These are phyloP conservation scores for Acanthamoeba lenticulata DNA, from an alignment of 208 protist species.

Conservation along the genomic window DNA sequence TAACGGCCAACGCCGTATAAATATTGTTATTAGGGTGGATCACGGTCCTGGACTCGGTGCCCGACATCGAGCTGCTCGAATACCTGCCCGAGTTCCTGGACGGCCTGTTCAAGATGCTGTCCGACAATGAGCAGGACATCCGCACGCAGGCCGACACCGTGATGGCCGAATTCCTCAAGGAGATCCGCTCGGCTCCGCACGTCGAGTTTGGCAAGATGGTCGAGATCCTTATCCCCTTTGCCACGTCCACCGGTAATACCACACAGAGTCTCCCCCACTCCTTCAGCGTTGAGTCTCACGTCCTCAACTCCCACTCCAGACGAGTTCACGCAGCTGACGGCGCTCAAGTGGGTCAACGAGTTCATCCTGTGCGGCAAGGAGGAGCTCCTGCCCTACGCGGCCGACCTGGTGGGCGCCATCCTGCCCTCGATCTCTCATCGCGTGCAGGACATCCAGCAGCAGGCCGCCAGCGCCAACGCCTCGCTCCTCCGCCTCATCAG, in stretches of 20 bases:
- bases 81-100: constrained; percentile 87
- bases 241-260: background rate
- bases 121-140: constrained; percentile 79
- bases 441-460: background rate
- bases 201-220: constrained; percentile 78
- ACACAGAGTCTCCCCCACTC: background rate
- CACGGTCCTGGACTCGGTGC: constrained; percentile 87
- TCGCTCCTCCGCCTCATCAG: background rate
- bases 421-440: constrained; percentile 81
- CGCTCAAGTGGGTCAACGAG: constrained; percentile 87
- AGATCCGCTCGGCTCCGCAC: constrained; percentile 75
- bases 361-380: constrained; percentile 83
- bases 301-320: constrained; percentile 32
- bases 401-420: constrained; percentile 81
- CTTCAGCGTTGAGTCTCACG: background rate
- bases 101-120: constrained; percentile 85
- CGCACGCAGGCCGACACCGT: constrained; percentile 74
- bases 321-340: constrained; percentile 81
- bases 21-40: constrained; percentile 84
- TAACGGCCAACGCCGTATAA: background rate
- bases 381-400: constrained; percentile 81
- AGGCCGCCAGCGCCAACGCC: background rate
- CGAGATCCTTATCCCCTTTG: constrained; percentile 55
- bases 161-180: constrained; percentile 83
- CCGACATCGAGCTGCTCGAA: constrained; percentile 88